Evolutionary conservation across 2,329 filamentous ascomycete genomes (phyloP), one percentile per base, ranked within the genome.

Genomic region (Pochonia chlamydosporia): DNA sequence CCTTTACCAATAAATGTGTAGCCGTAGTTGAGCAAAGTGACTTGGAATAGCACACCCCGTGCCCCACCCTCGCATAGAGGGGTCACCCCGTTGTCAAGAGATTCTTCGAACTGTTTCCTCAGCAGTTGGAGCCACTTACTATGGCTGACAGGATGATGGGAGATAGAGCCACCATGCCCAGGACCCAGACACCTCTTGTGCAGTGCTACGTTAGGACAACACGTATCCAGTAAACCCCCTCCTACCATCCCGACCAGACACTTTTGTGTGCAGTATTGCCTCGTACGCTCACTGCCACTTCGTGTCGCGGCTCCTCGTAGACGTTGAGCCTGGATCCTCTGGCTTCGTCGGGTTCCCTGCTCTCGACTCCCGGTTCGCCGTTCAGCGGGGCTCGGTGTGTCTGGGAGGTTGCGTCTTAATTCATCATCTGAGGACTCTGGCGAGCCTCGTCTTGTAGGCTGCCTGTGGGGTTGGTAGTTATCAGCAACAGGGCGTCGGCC

Each of bases 1-100:
- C 64, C 64, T 53, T 76, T 75, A 44, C 61, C 57, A 21, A 68
- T 57, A 43, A 75, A 66, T 3, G 64, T 70, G 56, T 74, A 75
- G 49, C 69, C 63, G 51, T 73, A 64, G 3, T 49, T 55, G 24
- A 65, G 52, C 35, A 75, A 59, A 11, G 64, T 68, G 4, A 74
- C 54, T 44, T 61, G 56, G 51, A 75, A 74, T 7, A 73, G 53
- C 4, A 63, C 66, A 14, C 69, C 63, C 10, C 64, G 60, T 1
- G 67, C 53, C 5, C 70, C 65, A 25, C 55, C 47, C n/a, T 56
- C 24, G 10, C 54, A 50, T 0, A 72, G 48, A 13, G 46, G 55
- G 2, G 50, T 49, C 20, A 67, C 60, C 2, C 66, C 61, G 21
- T 60, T 44, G 26, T 65, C 65, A 3, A 67, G 44, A 6, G 57